Evolutionary conservation across 164 flowering plant species (phyloP), one percentile per base, ranked within the genome.

Genomic region (Chimonanthus salicifolius): DNA sequence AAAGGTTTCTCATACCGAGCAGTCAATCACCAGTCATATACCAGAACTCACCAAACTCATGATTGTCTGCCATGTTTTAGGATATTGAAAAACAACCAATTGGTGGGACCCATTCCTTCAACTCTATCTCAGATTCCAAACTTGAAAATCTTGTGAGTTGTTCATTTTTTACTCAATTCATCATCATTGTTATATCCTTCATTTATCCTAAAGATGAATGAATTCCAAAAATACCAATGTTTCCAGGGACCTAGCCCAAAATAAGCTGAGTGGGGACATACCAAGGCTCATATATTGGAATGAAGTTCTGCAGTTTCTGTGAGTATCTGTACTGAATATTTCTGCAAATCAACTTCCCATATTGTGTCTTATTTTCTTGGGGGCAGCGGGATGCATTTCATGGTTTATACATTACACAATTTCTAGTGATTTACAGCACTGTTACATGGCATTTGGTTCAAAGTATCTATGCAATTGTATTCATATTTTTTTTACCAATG

Each of bases 71-170:
- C 33, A 33, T 33, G 33, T 33, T 7, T 49, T 83, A 92, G 95
- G 67, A 76, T 80, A 64, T 79, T 92, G 79, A 90, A 96, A 75
- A 92, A 88, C 79, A 96, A 96, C 73, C 90, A 86, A 74, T 75
- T 96, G 76, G 88, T 82, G 64, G 99, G 99, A 69, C 98, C 98
- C 4, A 91, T 96, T 49, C 98, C 99, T 45, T 94, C 98, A 2
- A 94, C 97, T 0, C 76, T 96, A 69, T 92, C 99, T 13, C 99
- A 96, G 84, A 89, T 94, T 72, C 99, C 99, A n/a, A 96, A 92
- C 80, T 76, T 96, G 80, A 94, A 96, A 81, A 74, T 84, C 50
- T 79, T 96, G 99, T 96, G 78, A 85, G 97, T 84, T 7, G 33
- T 33, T 33, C 33, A 47, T 43, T 47, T 2, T 72, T 5, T 7